These are phyloP conservation scores for Pyrenochaeta sp. DNA, from an alignment of 2,329 filamentous ascomycete species.

Conservation along the genomic window DNA sequence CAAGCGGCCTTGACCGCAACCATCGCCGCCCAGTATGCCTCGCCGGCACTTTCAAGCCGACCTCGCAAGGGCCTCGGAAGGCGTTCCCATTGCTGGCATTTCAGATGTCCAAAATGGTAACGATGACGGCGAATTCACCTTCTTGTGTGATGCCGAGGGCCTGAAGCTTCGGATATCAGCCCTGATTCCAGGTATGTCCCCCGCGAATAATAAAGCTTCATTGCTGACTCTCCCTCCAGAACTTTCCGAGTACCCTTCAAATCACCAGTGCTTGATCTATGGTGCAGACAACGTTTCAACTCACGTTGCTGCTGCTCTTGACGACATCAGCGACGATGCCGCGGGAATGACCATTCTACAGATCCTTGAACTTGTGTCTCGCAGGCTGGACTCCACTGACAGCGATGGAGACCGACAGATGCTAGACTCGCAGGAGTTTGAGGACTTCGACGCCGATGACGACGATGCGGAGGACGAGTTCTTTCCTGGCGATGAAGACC, in stretches of 20 bases:
- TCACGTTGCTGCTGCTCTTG: constrained; percentile 53
- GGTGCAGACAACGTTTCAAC: constrained; percentile 57
- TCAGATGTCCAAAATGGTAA: constrained; percentile 65
- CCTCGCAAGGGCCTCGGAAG: constrained; percentile 51
- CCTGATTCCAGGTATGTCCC: constrained; percentile 36
- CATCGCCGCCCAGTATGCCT: constrained; percentile 61
- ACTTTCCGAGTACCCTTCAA: constrained; percentile 65
- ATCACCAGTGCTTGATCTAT: constrained; percentile 66
- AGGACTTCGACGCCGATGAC: constrained; percentile 42
- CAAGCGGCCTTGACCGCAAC: too few species aligned
- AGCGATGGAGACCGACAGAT: constrained; percentile 54
- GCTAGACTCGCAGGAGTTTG: constrained; percentile 47
- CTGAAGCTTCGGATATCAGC: constrained; percentile 49
- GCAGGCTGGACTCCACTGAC: constrained; percentile 43
- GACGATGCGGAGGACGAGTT: constrained; percentile 45
- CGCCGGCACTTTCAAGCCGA: constrained; percentile 71
- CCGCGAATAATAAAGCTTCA: too few species aligned
- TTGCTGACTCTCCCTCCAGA: constrained; percentile 50
- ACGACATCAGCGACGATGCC: constrained; percentile 52
- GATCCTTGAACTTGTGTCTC: constrained; percentile 57
- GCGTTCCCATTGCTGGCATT: constrained; percentile 57
- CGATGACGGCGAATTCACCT: constrained; percentile 75
- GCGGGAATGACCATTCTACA: constrained; percentile 57
- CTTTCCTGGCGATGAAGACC: constrained; percentile 50
- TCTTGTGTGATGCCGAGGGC: constrained; percentile 53